Percentiles rank a stretch among this genome's conserved stretches.
Conservation (phyloP, 495 filamentous ascomycete genomes). For the Penicillium roqueforti region DNA sequence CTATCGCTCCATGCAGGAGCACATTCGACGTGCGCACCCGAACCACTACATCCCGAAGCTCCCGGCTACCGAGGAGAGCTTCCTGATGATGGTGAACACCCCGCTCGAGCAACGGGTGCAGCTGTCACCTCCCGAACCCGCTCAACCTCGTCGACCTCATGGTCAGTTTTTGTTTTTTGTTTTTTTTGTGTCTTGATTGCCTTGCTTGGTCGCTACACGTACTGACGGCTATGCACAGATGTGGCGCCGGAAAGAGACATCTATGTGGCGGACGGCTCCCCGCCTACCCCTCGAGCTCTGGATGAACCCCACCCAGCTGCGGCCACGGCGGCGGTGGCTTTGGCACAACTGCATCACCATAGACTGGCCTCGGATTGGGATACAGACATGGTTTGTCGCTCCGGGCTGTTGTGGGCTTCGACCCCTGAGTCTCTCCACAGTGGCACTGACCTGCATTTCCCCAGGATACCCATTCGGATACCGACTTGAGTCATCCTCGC, state of each 20-base stretch:
- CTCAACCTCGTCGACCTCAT: conserved; percentile 36
- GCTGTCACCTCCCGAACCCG: conserved; percentile 53
- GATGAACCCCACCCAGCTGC: conserved; percentile 68
- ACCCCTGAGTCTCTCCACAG: neutral
- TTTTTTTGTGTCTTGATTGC: neutral
- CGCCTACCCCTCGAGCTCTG: conserved; percentile 64
- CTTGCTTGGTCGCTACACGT: neutral
- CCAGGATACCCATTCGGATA: conserved; percentile 71
- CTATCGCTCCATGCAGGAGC: conserved; percentile 99
- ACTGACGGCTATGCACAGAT: conserved; percentile 37
- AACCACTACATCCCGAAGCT: conserved; percentile 98
- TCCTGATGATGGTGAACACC: conserved; percentile 89
- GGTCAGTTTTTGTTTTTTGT: conserved; percentile 24
- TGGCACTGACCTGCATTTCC: conserved; percentile 12
- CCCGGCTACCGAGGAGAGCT: conserved; percentile 97
- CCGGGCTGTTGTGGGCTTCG: conserved; percentile 2
- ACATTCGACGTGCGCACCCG: conserved; percentile 95
- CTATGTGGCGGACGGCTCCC: conserved; percentile 64
- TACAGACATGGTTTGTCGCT: conserved; percentile 66
- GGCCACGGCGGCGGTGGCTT: conserved; percentile 77
- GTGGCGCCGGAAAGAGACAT: conserved; percentile 43
- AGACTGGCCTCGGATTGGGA: conserved; percentile 80
- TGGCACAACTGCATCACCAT: conserved; percentile 83
- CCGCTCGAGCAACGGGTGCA: conserved; percentile 69
- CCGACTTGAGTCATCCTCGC: conserved; percentile 55